phyloP scores from a whole-genome alignment of 2,329 filamentous ascomycete species.

The Claviceps monticola region DNA sequence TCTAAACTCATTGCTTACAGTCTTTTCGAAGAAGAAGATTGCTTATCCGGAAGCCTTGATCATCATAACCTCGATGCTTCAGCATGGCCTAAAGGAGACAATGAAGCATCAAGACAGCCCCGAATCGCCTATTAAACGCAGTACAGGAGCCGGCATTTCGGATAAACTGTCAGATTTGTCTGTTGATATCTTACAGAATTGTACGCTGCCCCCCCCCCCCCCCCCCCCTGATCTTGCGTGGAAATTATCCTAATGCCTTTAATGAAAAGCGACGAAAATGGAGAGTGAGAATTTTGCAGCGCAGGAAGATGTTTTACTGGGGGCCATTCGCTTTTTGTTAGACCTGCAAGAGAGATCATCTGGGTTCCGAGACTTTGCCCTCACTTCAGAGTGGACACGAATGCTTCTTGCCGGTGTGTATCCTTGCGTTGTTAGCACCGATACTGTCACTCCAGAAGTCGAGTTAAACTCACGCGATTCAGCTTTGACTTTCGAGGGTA shows the following conservation, averaged over 20 bases:
- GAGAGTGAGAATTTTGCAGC: conserved; percentile 31
- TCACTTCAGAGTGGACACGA: conserved; percentile 68
- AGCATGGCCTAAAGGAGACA: conserved; percentile 64
- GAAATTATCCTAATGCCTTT: background rate
- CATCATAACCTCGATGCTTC: conserved; percentile 75
- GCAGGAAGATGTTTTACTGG: conserved; percentile 55
- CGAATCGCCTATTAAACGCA: conserved; percentile 32
- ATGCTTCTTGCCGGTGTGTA: conserved; percentile 70
- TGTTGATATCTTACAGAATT: background rate
- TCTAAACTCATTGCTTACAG: conserved; percentile 56
- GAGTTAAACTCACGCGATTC: conserved; percentile 79
- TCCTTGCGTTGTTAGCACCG: conserved; percentile 75
- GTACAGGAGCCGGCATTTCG: background rate
- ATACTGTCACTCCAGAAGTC: conserved; percentile 67
- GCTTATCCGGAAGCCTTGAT: conserved; percentile 64
- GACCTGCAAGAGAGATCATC: conserved; percentile 65
- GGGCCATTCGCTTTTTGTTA: conserved; percentile 64
- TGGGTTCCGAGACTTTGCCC: conserved; percentile 70
- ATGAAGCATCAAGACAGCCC: conserved; percentile 47
- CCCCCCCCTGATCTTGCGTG: background rate
- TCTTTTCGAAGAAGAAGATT: conserved; percentile 57
- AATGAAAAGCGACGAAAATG: conserved; percentile 15
- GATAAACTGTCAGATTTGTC: background rate
- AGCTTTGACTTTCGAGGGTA: conserved; percentile 69
- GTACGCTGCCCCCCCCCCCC: background rate